A percentile compares a stretch with the other conserved stretches of the same genome.
These are phyloP conservation scores for Isatis lusitanica DNA, from an alignment of 441 rosid genomes.

Conservation along the genomic window DNA sequence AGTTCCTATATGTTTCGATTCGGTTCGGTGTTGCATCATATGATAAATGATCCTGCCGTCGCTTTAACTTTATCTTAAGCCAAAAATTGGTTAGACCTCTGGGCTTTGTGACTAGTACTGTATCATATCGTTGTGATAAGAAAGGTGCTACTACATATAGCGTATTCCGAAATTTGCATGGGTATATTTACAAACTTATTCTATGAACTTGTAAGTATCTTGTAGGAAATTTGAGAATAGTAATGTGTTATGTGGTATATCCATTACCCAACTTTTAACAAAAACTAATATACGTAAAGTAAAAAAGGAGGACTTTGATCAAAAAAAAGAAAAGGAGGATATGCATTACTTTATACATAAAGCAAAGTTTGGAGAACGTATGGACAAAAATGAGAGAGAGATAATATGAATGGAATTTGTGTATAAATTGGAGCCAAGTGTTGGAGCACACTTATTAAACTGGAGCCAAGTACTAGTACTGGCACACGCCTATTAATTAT, in stretches of 20 bases:
- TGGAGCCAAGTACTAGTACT: constrained; percentile 9
- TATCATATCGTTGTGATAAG: not conserved
- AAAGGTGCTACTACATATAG: not conserved
- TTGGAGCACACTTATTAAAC: constrained; percentile 23
- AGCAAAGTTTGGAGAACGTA: constrained; percentile 18
- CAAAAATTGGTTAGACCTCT: not conserved
- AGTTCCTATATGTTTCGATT: not conserved
- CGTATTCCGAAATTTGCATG: not conserved
- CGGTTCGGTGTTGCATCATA: not conserved
- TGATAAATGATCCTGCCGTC: not conserved
- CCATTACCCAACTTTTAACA: constrained; percentile 5
- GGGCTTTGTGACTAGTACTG: not conserved
- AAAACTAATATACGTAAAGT: constrained; percentile 6
- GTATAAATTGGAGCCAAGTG: constrained; percentile 36
- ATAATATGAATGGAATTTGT: constrained; percentile 26
- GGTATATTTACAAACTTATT: not conserved
- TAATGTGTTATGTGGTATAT: not conserved
- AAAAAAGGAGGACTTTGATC: constrained; percentile 15
- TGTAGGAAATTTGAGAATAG: not conserved
- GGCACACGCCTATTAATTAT: constrained; percentile 30
- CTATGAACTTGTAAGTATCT: not conserved
- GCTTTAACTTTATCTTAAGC: too few species aligned
- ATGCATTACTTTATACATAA: constrained; percentile 24
- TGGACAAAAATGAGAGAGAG: constrained; percentile 17
- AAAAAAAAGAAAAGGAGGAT: constrained; percentile 27